Percentiles rank a stretch among this genome's conserved stretches.
These are phyloP conservation scores for Ophiostoma himal-ulmi DNA, from an alignment of 2,329 filamentous ascomycete species.

Conservation along the genomic window DNA sequence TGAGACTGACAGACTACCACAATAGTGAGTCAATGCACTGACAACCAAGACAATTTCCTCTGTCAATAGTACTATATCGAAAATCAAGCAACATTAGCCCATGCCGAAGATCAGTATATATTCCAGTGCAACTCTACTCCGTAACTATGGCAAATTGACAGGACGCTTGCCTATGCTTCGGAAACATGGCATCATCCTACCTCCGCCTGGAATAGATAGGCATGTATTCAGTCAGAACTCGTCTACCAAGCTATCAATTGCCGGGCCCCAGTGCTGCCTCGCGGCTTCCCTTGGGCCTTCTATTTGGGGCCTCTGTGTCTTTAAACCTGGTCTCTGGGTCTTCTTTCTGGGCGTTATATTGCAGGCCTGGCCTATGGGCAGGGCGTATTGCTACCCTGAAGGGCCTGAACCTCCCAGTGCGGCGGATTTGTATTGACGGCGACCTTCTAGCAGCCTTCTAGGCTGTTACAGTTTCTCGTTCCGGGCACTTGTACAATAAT, in stretches of 20 bases:
- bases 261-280: constrained; percentile 4
- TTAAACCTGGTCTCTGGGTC: background rate
- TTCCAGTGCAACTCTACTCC: background rate
- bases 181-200: constrained; percentile 3
- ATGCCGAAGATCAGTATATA: background rate
- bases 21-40: background rate
- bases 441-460: constrained; percentile 2
- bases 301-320: background rate
- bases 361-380: background rate
- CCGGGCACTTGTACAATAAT: background rate
- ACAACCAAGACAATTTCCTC: background rate
- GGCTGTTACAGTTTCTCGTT: background rate
- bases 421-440: background rate
- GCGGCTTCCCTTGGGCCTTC: background rate
- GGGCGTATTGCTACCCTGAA: background rate
- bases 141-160: too few species aligned
- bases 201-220: background rate
- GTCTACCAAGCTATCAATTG: background rate
- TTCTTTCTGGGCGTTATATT: background rate
- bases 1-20: background rate
- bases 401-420: background rate
- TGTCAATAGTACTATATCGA: background rate
- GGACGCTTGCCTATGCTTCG: background rate
- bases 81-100: background rate
- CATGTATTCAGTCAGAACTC: constrained; percentile 1